Base-by-base conservation (phyloP, 148 eudicot genomes). In the Spergularia marina region DNA sequence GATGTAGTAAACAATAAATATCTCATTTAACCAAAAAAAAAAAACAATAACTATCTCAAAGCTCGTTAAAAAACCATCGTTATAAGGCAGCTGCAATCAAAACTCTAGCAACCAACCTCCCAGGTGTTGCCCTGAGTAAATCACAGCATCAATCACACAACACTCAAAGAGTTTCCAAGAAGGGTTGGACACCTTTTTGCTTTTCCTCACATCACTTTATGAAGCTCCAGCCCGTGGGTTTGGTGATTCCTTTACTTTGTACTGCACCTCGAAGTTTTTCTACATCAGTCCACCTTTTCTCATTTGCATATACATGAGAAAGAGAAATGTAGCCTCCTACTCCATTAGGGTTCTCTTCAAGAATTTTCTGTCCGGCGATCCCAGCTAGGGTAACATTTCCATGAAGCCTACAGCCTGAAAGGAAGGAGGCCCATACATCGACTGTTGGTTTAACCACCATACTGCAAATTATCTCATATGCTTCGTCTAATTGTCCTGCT, bases 221-320 rank as follows among this genome's bases (percentile, higher is more conserved):
- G 56, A 76, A 79, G 59, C 83, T 84, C 74, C 57, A 79, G 62
- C 81, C 83, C 41, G 76, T 71, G 5, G 80, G 77, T 71, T 78
- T 80, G 70, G 15, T 34, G 52, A 74, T 61, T 66, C 74, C 79
- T 72, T 82, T 77, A 57, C 61, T 57, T 51, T 79, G 81, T 67
- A 67, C 79, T 56, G 70, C 30, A 62, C 47, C 65, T 79, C 85
- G 74, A 78, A 85, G 57, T 59, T 70, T 76, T 55, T 85, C 83
- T 25, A 77, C 85, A 73, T 80, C 81, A 74, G 53, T 78, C 87
- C 87, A 85, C 65, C 81, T 77, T 74, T 82, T 76, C 68, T 85
- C 79, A 66, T 67, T 52, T 71, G 85, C 85, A 67, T 79, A 82
- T 54, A 73, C 57, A 68, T 84, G 81, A 39, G 87, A 84, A 44